A percentile compares a stretch with the other conserved stretches of the same genome.
Conservation (phyloP, 139 green algal species). For the Chlorella vulgaris region DNA sequence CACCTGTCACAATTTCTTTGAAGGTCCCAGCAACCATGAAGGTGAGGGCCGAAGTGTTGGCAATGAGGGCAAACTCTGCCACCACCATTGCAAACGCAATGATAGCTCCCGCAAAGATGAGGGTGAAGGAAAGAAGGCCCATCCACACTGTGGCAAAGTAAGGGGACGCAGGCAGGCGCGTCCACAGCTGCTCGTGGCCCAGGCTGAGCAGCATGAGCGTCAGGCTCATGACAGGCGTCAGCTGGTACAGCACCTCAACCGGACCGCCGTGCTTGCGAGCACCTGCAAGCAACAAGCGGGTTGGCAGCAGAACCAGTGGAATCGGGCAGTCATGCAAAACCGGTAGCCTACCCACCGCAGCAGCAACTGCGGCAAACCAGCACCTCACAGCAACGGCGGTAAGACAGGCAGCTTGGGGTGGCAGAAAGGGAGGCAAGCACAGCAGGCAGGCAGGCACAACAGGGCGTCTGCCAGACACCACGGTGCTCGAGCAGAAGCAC, state of each 20-base stretch:
- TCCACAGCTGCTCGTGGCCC: constrained; percentile 73
- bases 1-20: constrained; percentile 87
- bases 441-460: too few species aligned
- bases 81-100: constrained; percentile 90
- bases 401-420: too few species aligned
- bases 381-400: too few species aligned
- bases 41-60: constrained; percentile 87
- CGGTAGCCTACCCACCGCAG: too few species aligned
- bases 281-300: not conserved
- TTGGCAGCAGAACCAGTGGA: not conserved
- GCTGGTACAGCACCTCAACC: constrained; percentile 51
- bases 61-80: constrained; percentile 79
- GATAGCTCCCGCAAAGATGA: constrained; percentile 66
- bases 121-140: constrained; percentile 40
- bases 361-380: too few species aligned
- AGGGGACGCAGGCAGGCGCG: constrained; percentile 60
- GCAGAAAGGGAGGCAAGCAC: too few species aligned
- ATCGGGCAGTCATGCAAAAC: not conserved
- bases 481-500: too few species aligned
- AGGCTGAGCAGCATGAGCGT: constrained; percentile 72
- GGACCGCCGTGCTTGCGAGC: constrained; percentile 16
- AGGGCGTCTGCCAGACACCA: too few species aligned
- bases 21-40: constrained; percentile 94
- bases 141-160: constrained; percentile 72
- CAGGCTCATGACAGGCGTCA: constrained; percentile 78